phyloP scores from a whole-genome alignment of 2,329 filamentous ascomycete genomes.

The Helicocarpus griseus region DNA sequence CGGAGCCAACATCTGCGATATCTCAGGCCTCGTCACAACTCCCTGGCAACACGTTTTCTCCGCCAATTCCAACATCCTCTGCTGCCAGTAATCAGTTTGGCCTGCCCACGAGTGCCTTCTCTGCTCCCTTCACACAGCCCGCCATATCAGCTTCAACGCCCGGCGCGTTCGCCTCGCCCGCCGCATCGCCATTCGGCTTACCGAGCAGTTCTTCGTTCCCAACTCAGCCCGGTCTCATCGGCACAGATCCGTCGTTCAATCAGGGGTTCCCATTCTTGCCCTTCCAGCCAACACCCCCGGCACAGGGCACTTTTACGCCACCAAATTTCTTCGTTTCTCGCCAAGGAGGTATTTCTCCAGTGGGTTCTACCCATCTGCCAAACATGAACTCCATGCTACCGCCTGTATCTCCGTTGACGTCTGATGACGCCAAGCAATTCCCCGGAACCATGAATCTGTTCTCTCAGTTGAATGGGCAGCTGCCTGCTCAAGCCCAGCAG shows the following conservation, averaged over 20 bases:
- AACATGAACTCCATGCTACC: slow-evolving; percentile 44
- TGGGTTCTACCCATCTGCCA: slow-evolving; percentile 32
- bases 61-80: slow-evolving; percentile 70
- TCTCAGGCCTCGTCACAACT: slow-evolving; percentile 68
- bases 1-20: slow-evolving; percentile 55
- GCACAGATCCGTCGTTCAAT: slow-evolving; percentile 46
- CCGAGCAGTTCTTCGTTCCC: slow-evolving; percentile 35
- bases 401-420: slow-evolving; percentile 54
- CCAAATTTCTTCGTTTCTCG: slow-evolving; percentile 33
- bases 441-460: slow-evolving; percentile 5
- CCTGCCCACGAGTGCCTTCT: slow-evolving; percentile 54
- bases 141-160: slow-evolving; percentile 54
- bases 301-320: slow-evolving; percentile 30
- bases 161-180: slow-evolving; percentile 60
- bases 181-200: slow-evolving; percentile 54
- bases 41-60: slow-evolving; percentile 69
- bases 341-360: slow-evolving; percentile 49
- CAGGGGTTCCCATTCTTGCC: slow-evolving; percentile 60
- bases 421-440: slow-evolving; percentile 38
- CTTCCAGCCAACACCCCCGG: slow-evolving; percentile 53
- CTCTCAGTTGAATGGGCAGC: slow-evolving; percentile 4
- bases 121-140: slow-evolving; percentile 50
- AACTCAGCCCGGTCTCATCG: slow-evolving; percentile 36
- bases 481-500: slow-evolving; percentile 10
- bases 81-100: slow-evolving; percentile 58